Conservation (phyloP, 352 stramenopile species). For the Pythium scleroteichum region DNA sequence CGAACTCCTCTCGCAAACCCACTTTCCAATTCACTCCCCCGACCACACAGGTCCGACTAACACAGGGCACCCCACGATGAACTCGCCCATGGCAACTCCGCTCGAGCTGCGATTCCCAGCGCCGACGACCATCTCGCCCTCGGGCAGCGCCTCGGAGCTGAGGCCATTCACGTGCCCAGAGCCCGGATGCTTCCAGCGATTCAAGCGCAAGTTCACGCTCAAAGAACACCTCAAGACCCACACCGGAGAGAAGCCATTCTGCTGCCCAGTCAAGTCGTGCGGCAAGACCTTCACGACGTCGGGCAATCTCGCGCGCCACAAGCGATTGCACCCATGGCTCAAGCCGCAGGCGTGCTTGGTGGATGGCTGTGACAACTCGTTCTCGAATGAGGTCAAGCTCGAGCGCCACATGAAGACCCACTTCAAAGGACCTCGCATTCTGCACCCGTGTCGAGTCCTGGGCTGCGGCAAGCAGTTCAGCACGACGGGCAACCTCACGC, state of each 20-base stretch:
- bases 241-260: slow-evolving; percentile 70
- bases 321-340: slow-evolving; percentile 52
- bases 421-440: slow-evolving; percentile 36
- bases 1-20: no score
- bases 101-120: not conserved
- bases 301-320: slow-evolving; percentile 62
- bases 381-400: slow-evolving; percentile 54
- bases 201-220: slow-evolving; percentile 73
- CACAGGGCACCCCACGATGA: no score
- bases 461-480: slow-evolving; percentile 68
- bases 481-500: slow-evolving; percentile 66
- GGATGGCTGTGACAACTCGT: slow-evolving; percentile 43
- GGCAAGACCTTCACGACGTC: slow-evolving; percentile 73
- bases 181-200: slow-evolving; percentile 42
- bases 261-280: slow-evolving; percentile 54
- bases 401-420: slow-evolving; percentile 51
- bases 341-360: slow-evolving; percentile 45
- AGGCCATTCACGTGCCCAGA: slow-evolving; percentile 51
- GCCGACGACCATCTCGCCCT: no score
- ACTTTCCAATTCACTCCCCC: no score
- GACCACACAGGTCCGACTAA: no score
- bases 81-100: no score
- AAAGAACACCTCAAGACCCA: slow-evolving; percentile 80
- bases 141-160: not conserved
- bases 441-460: slow-evolving; percentile 43